Evolutionary conservation across 2,329 filamentous ascomycete genomes (phyloP).

Genomic region (Nothomitra cinnamomea): DNA sequence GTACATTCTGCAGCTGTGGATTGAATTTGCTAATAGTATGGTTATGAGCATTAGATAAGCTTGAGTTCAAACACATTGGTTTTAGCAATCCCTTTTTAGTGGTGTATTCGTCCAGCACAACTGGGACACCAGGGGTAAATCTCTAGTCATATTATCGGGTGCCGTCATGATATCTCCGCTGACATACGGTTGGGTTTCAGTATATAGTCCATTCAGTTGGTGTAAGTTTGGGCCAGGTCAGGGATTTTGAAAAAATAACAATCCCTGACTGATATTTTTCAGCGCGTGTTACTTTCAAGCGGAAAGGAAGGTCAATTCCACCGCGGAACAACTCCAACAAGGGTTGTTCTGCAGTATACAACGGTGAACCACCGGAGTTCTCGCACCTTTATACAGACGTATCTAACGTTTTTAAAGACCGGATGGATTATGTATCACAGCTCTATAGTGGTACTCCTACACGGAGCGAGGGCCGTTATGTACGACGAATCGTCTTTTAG

Average conservation of each 20-base stretch:
- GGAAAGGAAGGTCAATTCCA: conserved; percentile 45
- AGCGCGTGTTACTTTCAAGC: conserved; percentile 35
- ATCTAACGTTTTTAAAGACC: conserved; percentile 23
- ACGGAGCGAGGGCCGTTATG: conserved; percentile 46
- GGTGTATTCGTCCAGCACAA: conserved; percentile 66
- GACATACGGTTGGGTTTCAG: conserved; percentile 1
- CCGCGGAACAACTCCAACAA: conserved; percentile 26
- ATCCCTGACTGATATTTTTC: too few relatives aligned
- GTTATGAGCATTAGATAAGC: conserved; percentile 15
- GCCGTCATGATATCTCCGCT: neutral
- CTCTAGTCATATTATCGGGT: neutral
- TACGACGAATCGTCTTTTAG: conserved; percentile 73
- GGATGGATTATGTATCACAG: conserved; percentile 82
- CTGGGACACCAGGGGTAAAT: conserved; percentile 51
- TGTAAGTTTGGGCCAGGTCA: neutral
- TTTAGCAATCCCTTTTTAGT: conserved; percentile 66
- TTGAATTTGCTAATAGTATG: too few relatives aligned
- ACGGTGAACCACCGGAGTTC: conserved; percentile 25
- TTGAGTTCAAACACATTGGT: conserved; percentile 40
- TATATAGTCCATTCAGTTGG: conserved; percentile 57
- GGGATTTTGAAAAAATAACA: too few relatives aligned
- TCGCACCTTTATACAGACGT: neutral
- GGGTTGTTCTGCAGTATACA: conserved; percentile 38
- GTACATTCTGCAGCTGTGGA: too few relatives aligned
- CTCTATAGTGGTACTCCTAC: conserved; percentile 39